Base-by-base conservation (phyloP, 176 grass and related monocot species). In the Phoenix dactylifera region DNA sequence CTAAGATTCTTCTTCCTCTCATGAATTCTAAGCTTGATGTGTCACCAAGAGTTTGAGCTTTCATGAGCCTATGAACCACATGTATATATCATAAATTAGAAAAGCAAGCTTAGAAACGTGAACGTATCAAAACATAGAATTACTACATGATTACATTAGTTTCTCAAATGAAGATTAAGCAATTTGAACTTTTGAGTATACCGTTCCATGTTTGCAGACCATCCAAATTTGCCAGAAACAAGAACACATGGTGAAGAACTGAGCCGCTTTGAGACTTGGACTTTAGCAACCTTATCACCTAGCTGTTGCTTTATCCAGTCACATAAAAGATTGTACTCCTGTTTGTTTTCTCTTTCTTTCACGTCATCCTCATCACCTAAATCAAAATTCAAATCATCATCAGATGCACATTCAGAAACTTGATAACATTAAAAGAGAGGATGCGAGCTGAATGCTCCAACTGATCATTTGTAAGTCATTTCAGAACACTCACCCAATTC, bases 201-300 rank as follows among this genome's bases (percentile, higher is more conserved):
- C 89, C 84, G 85, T 82, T 95, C 89, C 84, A 95, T 97, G 76
- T 97, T 97, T n/a, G 93, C 87, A 0, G 87, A 88, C 92, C 92
- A 97, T 35, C 87, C 92, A 71, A 97, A 97, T 62, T 97, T 97
- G 55, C 84, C 92, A 53, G 92, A 97, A 56, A 97, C 92, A 52
- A 97, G 87, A 63, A 91, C 92, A 85, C 87, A 97, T 4, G 92
- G 87, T 23, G 92, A 97, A 67, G 87, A 88, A 71, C 92, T 91
- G 6, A 91, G 76, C 18, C 92, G 76, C 17, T 91, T 97, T 9
- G 92, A 97, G 58, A 97, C 73, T 75, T 97, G 74, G 16, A 97
- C 87, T 69, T 97, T 97, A 3, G 92, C 87, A 57, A 91, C 92
- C 63, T 97, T 90, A 63, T 96, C 86, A 55, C 83, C 92, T 16